Conservation (phyloP, 139 green algal genomes). For the Chlamydomonas sp. region DNA sequence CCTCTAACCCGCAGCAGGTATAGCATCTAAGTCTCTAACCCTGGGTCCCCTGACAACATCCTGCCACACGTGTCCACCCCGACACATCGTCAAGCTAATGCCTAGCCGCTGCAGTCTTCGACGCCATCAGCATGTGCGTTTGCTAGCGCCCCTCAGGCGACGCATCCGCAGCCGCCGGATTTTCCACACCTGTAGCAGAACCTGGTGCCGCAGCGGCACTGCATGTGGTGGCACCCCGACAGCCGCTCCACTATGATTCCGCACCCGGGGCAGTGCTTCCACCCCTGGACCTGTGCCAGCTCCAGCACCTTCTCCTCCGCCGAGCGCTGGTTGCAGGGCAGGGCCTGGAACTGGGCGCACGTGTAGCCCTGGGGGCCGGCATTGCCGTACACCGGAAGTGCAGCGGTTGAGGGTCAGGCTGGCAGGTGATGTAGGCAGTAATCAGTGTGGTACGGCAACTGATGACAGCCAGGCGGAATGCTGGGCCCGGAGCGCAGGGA, state of each 20-base stretch:
- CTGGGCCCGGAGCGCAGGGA: no score
- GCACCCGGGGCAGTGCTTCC: conserved; percentile 45
- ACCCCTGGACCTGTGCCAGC: conserved; percentile 26
- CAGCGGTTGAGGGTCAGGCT: neutral
- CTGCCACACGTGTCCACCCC: no score
- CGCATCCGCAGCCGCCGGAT: neutral
- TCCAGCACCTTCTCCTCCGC: conserved; percentile 47
- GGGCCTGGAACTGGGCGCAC: conserved; percentile 54
- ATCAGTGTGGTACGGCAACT: neutral
- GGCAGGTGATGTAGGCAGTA: neutral
- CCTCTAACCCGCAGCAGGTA: no score
- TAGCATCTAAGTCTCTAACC: no score
- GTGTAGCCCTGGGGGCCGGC: conserved; percentile 30
- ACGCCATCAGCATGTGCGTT: conserved; percentile 43
- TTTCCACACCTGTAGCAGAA: conserved; percentile 57
- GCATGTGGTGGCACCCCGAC: conserved; percentile 55
- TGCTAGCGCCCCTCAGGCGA: neutral
- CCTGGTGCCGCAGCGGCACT: conserved; percentile 41
- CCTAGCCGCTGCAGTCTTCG: conserved; percentile 14
- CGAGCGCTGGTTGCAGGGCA: conserved; percentile 37
- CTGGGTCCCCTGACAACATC: no score
- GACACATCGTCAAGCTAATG: no score
- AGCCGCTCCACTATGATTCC: conserved; percentile 46
- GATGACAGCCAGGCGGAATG: no score
- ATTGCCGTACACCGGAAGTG: no score